phyloP scores from a whole-genome alignment of 495 filamentous ascomycete genomes.

The Hypoxylon crocopeplum region DNA sequence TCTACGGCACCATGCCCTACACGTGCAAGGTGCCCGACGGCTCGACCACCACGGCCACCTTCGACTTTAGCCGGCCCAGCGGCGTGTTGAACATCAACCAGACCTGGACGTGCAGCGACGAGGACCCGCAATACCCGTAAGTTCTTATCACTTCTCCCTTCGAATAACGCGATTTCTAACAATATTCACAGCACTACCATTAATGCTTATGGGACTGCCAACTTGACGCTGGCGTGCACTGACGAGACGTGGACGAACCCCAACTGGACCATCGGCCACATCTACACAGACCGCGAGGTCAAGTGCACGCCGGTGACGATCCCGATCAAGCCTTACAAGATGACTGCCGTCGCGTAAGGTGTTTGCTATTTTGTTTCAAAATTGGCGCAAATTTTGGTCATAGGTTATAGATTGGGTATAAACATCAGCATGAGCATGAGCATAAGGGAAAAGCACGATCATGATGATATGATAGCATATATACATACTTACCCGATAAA shows the following conservation, averaged over 20 bases:
- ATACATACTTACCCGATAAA: too few relatives aligned
- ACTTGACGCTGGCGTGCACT: slow-evolving; percentile 45
- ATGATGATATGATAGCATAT: too few relatives aligned
- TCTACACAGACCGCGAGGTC: slow-evolving; percentile 47
- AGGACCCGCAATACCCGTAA: slow-evolving; percentile 48
- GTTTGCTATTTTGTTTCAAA: not conserved
- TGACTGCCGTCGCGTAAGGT: slow-evolving; percentile 46
- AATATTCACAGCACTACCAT: slow-evolving; percentile 43
- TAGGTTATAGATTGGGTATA: too few relatives aligned
- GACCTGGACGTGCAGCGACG: slow-evolving; percentile 50
- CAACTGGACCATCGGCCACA: slow-evolving; percentile 50
- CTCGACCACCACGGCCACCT: slow-evolving; percentile 35
- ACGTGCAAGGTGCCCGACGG: slow-evolving; percentile 40
- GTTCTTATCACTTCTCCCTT: slow-evolving; percentile 7
- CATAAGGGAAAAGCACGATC: too few relatives aligned
- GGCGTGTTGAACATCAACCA: slow-evolving; percentile 48
- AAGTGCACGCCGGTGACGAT: slow-evolving; percentile 41
- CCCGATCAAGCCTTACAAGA: slow-evolving; percentile 38
- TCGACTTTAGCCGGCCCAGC: slow-evolving; percentile 44
- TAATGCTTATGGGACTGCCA: slow-evolving; percentile 42
- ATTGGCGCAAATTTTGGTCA: too few relatives aligned
- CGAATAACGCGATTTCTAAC: slow-evolving; percentile 3
- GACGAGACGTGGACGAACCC: slow-evolving; percentile 47
- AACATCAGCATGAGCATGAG: too few relatives aligned
- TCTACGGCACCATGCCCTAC: slow-evolving; percentile 52